These are phyloP conservation scores for Vitis riparia DNA, from an alignment of 164 flowering plant species.

Conservation along the genomic window DNA sequence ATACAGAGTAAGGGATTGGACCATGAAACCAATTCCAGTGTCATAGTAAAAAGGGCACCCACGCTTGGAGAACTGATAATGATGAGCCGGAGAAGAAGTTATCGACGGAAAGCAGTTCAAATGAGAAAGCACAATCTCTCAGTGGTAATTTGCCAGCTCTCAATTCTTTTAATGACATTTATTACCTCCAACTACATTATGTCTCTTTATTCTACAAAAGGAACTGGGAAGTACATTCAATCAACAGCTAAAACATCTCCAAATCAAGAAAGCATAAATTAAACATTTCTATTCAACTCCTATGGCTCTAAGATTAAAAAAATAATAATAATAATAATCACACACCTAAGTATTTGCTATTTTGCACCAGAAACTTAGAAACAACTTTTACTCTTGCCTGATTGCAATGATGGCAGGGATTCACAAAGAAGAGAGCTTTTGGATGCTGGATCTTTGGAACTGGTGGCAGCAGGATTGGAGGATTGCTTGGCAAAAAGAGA, in stretches of 20 bases:
- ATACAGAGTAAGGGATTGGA: conserved; percentile 13
- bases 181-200: not conserved
- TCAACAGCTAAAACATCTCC: not conserved
- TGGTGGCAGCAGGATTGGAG: conserved; percentile 18
- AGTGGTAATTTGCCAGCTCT: conserved; percentile 32
- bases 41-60: conserved; percentile 31
- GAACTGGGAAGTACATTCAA: not conserved
- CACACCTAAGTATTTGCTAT: not conserved
- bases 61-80: conserved; percentile 82
- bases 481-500: conserved; percentile 5
- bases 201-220: not conserved
- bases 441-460: conserved; percentile 28
- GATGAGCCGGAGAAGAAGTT: conserved; percentile 72
- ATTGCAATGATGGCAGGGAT: conserved; percentile 22
- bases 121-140: conserved; percentile 34
- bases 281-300: not conserved
- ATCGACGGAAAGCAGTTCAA: conserved; percentile 38
- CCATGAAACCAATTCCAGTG: conserved; percentile 19
- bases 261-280: not conserved
- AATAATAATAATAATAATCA: not conserved
- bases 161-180: not conserved
- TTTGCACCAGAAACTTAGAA: not conserved
- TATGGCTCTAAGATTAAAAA: not conserved
- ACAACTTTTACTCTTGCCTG: conserved; percentile 18
- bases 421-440: conserved; percentile 9